phyloP scores from a whole-genome alignment of 768 basidiomycete genomes.

The Tephrocybe rancida region DNA sequence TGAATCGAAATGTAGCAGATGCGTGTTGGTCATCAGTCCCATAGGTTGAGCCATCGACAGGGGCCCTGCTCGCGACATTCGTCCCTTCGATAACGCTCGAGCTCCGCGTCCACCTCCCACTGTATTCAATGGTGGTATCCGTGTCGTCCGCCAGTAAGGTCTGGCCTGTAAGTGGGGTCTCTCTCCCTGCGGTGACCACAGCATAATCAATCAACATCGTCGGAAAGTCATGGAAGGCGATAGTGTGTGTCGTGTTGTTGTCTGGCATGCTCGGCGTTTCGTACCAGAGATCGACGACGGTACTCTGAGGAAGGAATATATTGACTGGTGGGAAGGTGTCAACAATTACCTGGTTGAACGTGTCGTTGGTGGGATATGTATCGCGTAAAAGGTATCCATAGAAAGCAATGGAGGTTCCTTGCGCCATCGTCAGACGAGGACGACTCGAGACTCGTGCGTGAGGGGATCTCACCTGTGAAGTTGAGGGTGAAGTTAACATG shows the following conservation, averaged over 20 bases:
- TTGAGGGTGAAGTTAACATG: not conserved
- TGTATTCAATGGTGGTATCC: not conserved
- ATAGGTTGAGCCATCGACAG: not conserved
- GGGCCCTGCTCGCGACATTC: not conserved
- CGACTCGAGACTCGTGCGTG: not conserved
- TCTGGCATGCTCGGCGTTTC: not conserved
- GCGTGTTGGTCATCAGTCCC: not conserved
- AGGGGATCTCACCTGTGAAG: not conserved
- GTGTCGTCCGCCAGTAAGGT: not conserved
- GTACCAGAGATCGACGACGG: not conserved
- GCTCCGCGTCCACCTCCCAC: not conserved
- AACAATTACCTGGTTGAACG: not conserved
- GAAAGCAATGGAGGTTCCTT: not conserved
- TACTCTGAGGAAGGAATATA: not conserved
- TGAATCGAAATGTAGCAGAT: not conserved
- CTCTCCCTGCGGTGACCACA: not conserved
- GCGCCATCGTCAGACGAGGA: not conserved
- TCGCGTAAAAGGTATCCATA: not conserved
- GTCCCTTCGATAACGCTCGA: not conserved
- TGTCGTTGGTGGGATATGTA: not conserved
- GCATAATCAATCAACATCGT: conserved; percentile 4
- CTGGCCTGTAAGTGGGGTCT: not conserved
- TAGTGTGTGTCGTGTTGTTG: not conserved
- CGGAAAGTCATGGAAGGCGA: conserved; percentile 2
- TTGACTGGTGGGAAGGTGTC: not conserved